A percentile compares a stretch with the other conserved stretches of the same genome.
These are phyloP conservation scores for Penicillium robsamsonii DNA, from an alignment of 495 filamentous ascomycete species.

Conservation along the genomic window DNA sequence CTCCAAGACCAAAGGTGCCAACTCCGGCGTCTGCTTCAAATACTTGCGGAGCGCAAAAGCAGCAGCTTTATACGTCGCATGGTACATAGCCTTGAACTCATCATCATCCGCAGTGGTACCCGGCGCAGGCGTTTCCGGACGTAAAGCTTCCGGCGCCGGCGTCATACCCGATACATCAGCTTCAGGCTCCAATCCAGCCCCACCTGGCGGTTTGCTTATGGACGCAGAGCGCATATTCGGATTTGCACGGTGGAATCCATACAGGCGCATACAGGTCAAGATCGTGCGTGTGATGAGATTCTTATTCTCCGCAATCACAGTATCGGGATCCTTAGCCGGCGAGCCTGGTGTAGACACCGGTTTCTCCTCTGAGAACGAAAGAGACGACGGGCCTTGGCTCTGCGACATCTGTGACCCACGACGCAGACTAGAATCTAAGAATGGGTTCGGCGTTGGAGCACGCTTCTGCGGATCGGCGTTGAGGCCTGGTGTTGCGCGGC, in stretches of 20 bases:
- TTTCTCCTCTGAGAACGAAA: conserved; percentile 21
- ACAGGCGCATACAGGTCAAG: conserved; percentile 63
- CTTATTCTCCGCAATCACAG: conserved; percentile 42
- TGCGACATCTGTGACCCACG: conserved; percentile 16
- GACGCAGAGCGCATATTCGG: conserved; percentile 22
- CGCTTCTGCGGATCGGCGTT: conserved; percentile 28
- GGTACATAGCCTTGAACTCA: conserved; percentile 65
- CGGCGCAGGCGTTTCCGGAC: conserved; percentile 25
- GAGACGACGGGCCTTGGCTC: conserved; percentile 16
- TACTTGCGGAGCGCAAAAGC: conserved; percentile 56
- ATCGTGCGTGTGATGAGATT: conserved; percentile 47
- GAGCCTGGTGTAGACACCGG: conserved; percentile 16
- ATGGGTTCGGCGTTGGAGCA: conserved; percentile 28
- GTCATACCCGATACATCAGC: conserved; percentile 12
- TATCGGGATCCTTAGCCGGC: conserved; percentile 31
- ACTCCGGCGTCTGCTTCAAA: conserved; percentile 30
- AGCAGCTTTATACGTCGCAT: conserved; percentile 61
- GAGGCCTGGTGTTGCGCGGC: conserved; percentile 13
- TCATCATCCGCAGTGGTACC: conserved; percentile 45
- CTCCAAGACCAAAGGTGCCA: conserved; percentile 30
- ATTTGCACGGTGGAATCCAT: conserved; percentile 53
- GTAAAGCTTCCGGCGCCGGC: conserved; percentile 15
- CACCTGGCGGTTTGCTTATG: conserved; percentile 17
- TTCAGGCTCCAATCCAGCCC: conserved; percentile 18
- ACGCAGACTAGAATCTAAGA: conserved; percentile 22